Conservation (phyloP, 768 basidiomycete species). For the Mycena capillaripes region DNA sequence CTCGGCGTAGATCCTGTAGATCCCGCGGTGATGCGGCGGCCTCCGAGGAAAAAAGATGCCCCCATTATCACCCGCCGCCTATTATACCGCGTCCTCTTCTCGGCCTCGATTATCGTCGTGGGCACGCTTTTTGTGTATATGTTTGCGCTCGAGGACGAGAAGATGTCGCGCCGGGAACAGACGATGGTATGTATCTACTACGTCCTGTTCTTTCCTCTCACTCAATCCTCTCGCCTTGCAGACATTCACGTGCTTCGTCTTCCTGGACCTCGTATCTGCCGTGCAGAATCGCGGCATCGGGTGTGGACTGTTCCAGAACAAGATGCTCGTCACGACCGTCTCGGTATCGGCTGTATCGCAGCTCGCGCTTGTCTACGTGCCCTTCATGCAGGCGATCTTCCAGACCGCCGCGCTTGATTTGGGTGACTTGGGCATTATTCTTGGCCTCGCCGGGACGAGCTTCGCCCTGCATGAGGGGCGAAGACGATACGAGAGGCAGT, state of each 20-base stretch:
- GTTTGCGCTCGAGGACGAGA: constrained; percentile 86
- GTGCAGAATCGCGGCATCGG: constrained; percentile 94
- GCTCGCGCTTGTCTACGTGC: constrained; percentile 90
- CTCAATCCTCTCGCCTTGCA: constrained; percentile 46
- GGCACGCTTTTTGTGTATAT: constrained; percentile 92
- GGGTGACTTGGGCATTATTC: constrained; percentile 78
- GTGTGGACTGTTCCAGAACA: constrained; percentile 87
- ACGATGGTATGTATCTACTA: constrained; percentile 84
- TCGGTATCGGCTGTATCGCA: constrained; percentile 88
- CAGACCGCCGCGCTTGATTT: constrained; percentile 87
- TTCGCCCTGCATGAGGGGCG: constrained; percentile 83
- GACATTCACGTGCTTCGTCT: constrained; percentile 98
- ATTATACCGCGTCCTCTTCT: constrained; percentile 89
- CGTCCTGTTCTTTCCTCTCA: not conserved
- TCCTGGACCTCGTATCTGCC: constrained; percentile 96
- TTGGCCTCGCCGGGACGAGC: constrained; percentile 76
- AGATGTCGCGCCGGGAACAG: constrained; percentile 89
- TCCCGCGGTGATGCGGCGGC: constrained; percentile 91
- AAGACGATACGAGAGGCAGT: constrained; percentile 79
- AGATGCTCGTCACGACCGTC: constrained; percentile 91
- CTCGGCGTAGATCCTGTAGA: constrained; percentile 98
- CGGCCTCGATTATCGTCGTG: constrained; percentile 90
- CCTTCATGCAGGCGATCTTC: constrained; percentile 92
- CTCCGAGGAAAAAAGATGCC: constrained; percentile 93
- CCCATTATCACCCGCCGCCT: constrained; percentile 86